Evolutionary conservation across 192 early-diverging fungal genomes (phyloP), one percentile per base, ranked within the genome.

Genomic region (Umbelopsis isabellina): DNA sequence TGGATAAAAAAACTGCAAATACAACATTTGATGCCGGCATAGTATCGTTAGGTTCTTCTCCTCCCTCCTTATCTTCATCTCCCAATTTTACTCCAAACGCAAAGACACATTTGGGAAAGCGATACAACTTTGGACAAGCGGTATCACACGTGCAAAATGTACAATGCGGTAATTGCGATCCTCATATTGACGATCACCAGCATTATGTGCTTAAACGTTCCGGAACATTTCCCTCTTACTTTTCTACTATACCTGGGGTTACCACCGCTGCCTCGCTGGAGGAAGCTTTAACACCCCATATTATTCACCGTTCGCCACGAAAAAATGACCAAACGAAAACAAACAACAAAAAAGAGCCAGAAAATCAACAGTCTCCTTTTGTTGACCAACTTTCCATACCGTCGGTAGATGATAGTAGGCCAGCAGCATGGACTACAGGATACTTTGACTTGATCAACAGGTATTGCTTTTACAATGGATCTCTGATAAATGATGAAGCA

Each of bases 371-470:
- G 11, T 12, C 1, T 25, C 30, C 55, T 13, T 12, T 27, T 61
- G 12, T 61, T 61, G 55, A 35, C 18, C 25, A 25, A 2, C 21
- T 35, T 61, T 30, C 23, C 16, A 61, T 61, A 25, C 55, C 27
- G 27, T 33, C 55, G 27, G 10, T 2, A 4, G 10, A 61, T 18
- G 30, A 16, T 35, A 61, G 37, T 25, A 61, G 37, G 18, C 55
- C 55, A 35, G 55, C 55, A 27, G 55, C 55, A 0, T 61, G 55
- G 55, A 61, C 55, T 61, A 25, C 55, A 35, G 55, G 55, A 16
- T 86, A 86, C 66, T 75, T 69, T 51, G 82, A 84, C 49, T 52
- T 86, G 25, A 81, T 86, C 8, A 76, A 82, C 49, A 79, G 78
- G 53, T 86, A 86, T 71, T 86, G 85, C 71, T 86, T 86, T 61